These are phyloP conservation scores for Fusarium palustre DNA, from an alignment of 2,329 filamentous ascomycete species.

Conservation along the genomic window DNA sequence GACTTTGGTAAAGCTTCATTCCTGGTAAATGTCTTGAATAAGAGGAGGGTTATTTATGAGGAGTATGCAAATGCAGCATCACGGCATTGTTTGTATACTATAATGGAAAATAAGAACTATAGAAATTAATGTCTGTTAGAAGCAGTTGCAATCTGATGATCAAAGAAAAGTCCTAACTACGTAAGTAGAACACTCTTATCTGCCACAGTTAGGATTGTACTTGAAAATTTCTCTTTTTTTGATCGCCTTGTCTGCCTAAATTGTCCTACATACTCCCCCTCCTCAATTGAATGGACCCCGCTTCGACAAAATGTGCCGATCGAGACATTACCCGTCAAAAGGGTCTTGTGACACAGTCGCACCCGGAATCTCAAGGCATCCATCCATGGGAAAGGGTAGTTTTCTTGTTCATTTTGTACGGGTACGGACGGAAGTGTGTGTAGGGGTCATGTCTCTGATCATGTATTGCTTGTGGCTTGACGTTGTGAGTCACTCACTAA, in stretches of 20 bases:
- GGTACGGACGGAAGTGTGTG: not conserved
- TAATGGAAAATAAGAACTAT: not conserved
- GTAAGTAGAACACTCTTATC: not conserved
- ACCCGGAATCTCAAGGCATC: slow-evolving; percentile 29
- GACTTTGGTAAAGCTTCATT: slow-evolving; percentile 40
- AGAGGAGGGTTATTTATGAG: not conserved
- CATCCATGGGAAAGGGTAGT: slow-evolving; percentile 17
- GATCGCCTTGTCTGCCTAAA: slow-evolving; percentile 26
- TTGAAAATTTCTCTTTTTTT: not conserved
- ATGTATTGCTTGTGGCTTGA: not conserved
- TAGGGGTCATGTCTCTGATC: not conserved
- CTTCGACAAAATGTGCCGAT: slow-evolving; percentile 11
- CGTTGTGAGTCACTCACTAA: slow-evolving; percentile 24
- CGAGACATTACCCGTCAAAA: slow-evolving; percentile 7
- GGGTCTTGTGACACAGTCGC: slow-evolving; percentile 24
- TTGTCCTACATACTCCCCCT: not conserved
- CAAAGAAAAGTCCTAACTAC: not conserved
- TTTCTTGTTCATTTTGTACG: not conserved
- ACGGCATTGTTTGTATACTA: not conserved
- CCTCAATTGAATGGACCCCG: slow-evolving; percentile 8
- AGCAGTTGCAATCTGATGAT: not conserved
- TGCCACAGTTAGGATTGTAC: not conserved
- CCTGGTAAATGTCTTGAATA: not conserved
- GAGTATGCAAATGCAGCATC: not conserved
- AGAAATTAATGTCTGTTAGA: not conserved